Evolutionary conservation across 805 yeast genomes (phyloP).

Genomic region (Wickerhamiella slavikovae): DNA sequence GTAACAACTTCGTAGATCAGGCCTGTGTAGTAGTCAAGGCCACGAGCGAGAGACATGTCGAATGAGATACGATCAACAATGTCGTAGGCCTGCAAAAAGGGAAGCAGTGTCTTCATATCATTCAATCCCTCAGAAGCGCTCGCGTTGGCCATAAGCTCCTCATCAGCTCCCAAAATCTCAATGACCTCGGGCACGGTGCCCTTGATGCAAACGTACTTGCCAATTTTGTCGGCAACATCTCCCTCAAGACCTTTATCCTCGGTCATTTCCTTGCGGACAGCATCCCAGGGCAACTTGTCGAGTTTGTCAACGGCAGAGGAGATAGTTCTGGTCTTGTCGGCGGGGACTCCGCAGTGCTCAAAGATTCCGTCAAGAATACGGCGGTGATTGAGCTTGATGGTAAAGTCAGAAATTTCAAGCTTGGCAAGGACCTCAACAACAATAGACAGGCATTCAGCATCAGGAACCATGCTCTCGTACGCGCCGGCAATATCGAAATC

Average conservation of each 20-base stretch:
- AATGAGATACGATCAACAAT: slow-evolving; percentile 40
- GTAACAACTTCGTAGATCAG: slow-evolving; percentile 94
- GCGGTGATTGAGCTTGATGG: slow-evolving; percentile 84
- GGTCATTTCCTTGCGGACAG: slow-evolving; percentile 76
- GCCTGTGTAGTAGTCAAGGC: slow-evolving; percentile 94
- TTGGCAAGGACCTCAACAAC: slow-evolving; percentile 68
- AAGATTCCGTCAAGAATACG: slow-evolving; percentile 91
- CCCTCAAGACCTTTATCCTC: slow-evolving; percentile 80
- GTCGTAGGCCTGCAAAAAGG: slow-evolving; percentile 68
- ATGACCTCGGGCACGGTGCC: slow-evolving; percentile 34
- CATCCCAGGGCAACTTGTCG: slow-evolving; percentile 92
- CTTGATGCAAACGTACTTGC: slow-evolving; percentile 68
- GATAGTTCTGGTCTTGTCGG: slow-evolving; percentile 80
- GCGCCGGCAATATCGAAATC: slow-evolving; percentile 93
- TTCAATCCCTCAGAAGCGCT: slow-evolving; percentile 62
- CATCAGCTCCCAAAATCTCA: slow-evolving; percentile 33
- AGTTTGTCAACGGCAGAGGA: slow-evolving; percentile 93
- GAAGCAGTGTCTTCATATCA: slow-evolving; percentile 58
- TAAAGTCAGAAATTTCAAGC: slow-evolving; percentile 75
- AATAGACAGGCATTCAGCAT: slow-evolving; percentile 68
- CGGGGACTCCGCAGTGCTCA: slow-evolving; percentile 83
- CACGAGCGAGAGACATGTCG: slow-evolving; percentile 91
- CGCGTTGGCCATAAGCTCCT: slow-evolving; percentile 37
- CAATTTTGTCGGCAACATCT: slow-evolving; percentile 83
- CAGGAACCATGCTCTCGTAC: slow-evolving; percentile 91